A percentile compares a stretch with the other conserved stretches of the same genome.
Conservation (phyloP, 257 asterid genomes). For the Anisodus acutangulus region DNA sequence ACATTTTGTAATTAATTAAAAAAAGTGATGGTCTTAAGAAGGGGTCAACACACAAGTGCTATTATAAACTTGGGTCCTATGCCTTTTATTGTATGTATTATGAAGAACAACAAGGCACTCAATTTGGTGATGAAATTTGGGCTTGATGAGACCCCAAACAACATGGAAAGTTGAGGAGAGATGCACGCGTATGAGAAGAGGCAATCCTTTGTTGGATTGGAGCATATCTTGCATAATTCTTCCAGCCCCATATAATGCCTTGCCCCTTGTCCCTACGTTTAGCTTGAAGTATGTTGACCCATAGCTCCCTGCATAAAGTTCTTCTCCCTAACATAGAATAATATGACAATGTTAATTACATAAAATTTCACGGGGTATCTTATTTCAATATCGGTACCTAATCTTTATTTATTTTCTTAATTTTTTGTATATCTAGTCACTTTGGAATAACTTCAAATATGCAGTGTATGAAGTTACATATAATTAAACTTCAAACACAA, state of each 20-base stretch:
- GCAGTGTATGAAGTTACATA: no score
- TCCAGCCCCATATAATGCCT: slow-evolving; percentile 84
- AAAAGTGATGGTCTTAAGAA: not conserved
- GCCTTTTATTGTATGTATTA: slow-evolving; percentile 52
- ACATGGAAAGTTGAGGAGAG: slow-evolving; percentile 61
- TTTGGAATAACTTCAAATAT: not conserved
- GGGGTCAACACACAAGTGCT: slow-evolving; percentile 46
- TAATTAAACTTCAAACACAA: no score
- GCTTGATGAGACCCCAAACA: slow-evolving; percentile 57
- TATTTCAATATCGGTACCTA: not conserved
- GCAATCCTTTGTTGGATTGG: slow-evolving; percentile 61
- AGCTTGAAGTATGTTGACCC: slow-evolving; percentile 46
- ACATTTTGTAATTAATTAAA: not conserved
- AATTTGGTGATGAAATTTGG: slow-evolving; percentile 57
- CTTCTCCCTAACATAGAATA: slow-evolving; percentile 42
- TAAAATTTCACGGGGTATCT: not conserved
- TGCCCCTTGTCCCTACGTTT: slow-evolving; percentile 59
- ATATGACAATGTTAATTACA: not conserved
- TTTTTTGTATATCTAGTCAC: not conserved
- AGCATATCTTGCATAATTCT: slow-evolving; percentile 75
- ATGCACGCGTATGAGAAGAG: slow-evolving; percentile 47
- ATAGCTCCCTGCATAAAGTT: slow-evolving; percentile 49
- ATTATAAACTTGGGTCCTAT: slow-evolving; percentile 55
- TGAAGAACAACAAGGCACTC: slow-evolving; percentile 52
- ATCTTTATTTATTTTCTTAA: not conserved